Conservation (phyloP, 106 monocot genomes). For the Dactylorhiza incarnata region DNA sequence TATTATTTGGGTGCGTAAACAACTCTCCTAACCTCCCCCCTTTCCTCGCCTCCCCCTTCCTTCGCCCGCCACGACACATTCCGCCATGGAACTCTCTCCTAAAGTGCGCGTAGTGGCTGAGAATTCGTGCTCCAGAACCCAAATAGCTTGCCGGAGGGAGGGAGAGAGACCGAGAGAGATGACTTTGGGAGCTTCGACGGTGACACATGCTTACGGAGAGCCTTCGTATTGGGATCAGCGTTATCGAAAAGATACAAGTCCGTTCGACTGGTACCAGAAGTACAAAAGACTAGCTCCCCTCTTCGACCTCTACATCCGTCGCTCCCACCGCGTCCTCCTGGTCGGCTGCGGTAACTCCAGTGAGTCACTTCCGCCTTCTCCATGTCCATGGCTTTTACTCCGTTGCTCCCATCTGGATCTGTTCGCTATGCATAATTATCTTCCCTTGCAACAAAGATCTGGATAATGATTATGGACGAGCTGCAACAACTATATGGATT, state of each 20-base stretch:
- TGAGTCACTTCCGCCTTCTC: background rate
- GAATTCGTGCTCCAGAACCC: too few species aligned
- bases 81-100: too few species aligned
- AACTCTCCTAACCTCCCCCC: too few species aligned
- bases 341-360: slow-evolving; percentile 95
- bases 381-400: background rate
- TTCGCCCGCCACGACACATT: too few species aligned
- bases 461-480: too few species aligned
- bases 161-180: slow-evolving; percentile 16
- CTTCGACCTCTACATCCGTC: slow-evolving; percentile 49
- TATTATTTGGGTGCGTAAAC: too few species aligned
- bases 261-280: slow-evolving; percentile 98
- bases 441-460: background rate
- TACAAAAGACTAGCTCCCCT: slow-evolving; percentile 56
- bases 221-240: slow-evolving; percentile 85
- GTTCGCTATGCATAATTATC: background rate
- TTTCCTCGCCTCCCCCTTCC: too few species aligned
- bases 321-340: slow-evolving; percentile 59
- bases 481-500: too few species aligned
- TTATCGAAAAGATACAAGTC: slow-evolving; percentile 48
- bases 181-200: slow-evolving; percentile 20
- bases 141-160: background rate
- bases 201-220: slow-evolving; percentile 77
- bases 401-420: background rate
- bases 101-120: too few species aligned